Percentiles rank a stretch among this genome's conserved stretches.
These are phyloP conservation scores for Corniculantispora saksenae DNA, from an alignment of 2,329 filamentous ascomycete genomes.

Conservation along the genomic window DNA sequence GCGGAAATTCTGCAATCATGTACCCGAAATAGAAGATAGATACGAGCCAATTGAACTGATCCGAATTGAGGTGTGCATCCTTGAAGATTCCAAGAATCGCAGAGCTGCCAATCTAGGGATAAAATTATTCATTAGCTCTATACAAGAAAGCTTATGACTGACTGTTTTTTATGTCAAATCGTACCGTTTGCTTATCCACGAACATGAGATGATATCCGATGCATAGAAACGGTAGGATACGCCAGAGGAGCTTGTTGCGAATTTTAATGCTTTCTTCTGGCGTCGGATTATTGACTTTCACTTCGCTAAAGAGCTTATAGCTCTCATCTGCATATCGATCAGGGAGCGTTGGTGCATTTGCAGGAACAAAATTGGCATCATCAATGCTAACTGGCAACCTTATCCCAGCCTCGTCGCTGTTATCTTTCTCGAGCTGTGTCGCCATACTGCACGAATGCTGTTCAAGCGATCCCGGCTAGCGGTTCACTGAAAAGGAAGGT, in stretches of 20 bases:
- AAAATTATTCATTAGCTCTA: not conserved
- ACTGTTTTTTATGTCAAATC: not conserved
- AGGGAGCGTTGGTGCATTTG: constrained; percentile 32
- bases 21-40: constrained; percentile 56
- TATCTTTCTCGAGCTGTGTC: not conserved
- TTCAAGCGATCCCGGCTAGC: not conserved
- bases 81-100: constrained; percentile 22
- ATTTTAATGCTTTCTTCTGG: constrained; percentile 33
- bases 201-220: constrained; percentile 43
- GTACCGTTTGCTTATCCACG: constrained; percentile 40
- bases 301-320: constrained; percentile 41
- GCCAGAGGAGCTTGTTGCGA: constrained; percentile 37
- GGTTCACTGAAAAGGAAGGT: not conserved
- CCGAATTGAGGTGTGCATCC: constrained; percentile 20
- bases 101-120: constrained; percentile 20
- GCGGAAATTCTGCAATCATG: constrained; percentile 44
- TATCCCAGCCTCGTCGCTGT: not conserved
- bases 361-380: not conserved
- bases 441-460: not conserved
- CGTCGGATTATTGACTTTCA: constrained; percentile 39
- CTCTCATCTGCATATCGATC: constrained; percentile 43
- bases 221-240: constrained; percentile 40
- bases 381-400: not conserved
- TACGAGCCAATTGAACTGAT: constrained; percentile 23
- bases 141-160: no score